phyloP scores from a whole-genome alignment of 2,329 filamentous ascomycete genomes.

The Verticillium nonalfalfae region DNA sequence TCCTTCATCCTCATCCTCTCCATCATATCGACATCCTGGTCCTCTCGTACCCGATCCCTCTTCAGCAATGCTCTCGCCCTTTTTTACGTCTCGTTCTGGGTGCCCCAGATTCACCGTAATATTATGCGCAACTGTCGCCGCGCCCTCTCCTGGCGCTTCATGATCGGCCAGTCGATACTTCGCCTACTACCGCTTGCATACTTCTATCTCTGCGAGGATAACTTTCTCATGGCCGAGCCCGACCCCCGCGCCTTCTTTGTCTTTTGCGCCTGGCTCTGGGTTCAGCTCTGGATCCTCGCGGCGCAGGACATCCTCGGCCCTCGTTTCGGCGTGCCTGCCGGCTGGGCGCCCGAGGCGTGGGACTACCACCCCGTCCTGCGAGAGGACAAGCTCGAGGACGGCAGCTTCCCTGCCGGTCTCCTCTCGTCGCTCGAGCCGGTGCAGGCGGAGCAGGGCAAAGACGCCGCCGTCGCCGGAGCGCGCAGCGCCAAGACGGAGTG shows the following conservation, averaged over 20 bases:
- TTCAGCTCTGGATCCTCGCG: conserved; percentile 72
- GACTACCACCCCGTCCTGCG: conserved; percentile 91
- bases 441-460: conserved; percentile 24
- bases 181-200: conserved; percentile 78
- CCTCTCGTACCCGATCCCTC: conserved; percentile 42
- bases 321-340: conserved; percentile 72
- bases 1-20: conserved; percentile 51
- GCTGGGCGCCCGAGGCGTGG: conserved; percentile 70
- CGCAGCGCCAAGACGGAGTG: conserved; percentile 61
- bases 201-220: conserved; percentile 72
- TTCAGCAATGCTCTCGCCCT: conserved; percentile 62
- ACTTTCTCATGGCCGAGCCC: conserved; percentile 71
- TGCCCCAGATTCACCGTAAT: conserved; percentile 88
- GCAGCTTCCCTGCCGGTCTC: conserved; percentile 73
- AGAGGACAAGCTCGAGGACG: conserved; percentile 74
- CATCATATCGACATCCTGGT: conserved; percentile 56
- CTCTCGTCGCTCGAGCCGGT: conserved; percentile 29
- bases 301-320: conserved; percentile 83
- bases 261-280: conserved; percentile 75
- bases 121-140: conserved; percentile 84
- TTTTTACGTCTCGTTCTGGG: conserved; percentile 83
- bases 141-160: conserved; percentile 86
- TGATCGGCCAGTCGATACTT: conserved; percentile 73
- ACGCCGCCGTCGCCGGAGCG: conserved; percentile 14
- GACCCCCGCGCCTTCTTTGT: conserved; percentile 60